Percentiles rank a stretch among this genome's conserved stretches.
Evolutionary conservation across 192 early-diverging fungal species (phyloP).

Genomic region (Nowakowskiella sp.): DNA sequence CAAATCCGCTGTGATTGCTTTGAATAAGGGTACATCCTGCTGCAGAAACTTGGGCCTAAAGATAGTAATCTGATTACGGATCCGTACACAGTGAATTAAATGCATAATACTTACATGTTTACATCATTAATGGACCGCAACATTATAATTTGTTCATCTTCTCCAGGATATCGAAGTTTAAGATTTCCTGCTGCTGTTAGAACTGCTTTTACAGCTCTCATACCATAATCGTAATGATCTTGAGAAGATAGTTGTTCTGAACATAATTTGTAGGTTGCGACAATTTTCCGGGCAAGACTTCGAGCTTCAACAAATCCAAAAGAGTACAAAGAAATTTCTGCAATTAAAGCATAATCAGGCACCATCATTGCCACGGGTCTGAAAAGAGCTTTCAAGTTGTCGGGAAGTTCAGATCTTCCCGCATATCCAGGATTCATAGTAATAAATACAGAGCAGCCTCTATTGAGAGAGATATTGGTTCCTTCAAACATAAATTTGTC

Average conservation of each 20-base stretch:
- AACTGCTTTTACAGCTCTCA: constrained; percentile 56
- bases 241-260: constrained; percentile 57
- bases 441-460: constrained; percentile 52
- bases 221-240: constrained; percentile 59
- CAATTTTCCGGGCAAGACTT: constrained; percentile 48
- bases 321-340: constrained; percentile 55
- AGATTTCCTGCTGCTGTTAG: constrained; percentile 54
- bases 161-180: constrained; percentile 47
- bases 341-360: constrained; percentile 54
- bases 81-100: neutral
- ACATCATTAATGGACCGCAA: constrained; percentile 52
- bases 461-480: constrained; percentile 48
- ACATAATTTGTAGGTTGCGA: constrained; percentile 54
- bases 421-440: constrained; percentile 62
- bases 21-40: constrained; percentile 52
- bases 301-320: constrained; percentile 53
- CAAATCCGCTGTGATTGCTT: constrained; percentile 51
- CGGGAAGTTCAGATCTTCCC: constrained; percentile 48
- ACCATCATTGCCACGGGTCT: constrained; percentile 60
- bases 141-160: constrained; percentile 55
- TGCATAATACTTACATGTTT: too few relatives aligned
- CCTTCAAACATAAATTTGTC: constrained; percentile 61
- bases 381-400: constrained; percentile 58
- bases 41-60: constrained; percentile 54
- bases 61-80: too few relatives aligned